These are phyloP conservation scores for Blastobotrys muscicola DNA, from an alignment of 805 yeast species.

Conservation along the genomic window DNA sequence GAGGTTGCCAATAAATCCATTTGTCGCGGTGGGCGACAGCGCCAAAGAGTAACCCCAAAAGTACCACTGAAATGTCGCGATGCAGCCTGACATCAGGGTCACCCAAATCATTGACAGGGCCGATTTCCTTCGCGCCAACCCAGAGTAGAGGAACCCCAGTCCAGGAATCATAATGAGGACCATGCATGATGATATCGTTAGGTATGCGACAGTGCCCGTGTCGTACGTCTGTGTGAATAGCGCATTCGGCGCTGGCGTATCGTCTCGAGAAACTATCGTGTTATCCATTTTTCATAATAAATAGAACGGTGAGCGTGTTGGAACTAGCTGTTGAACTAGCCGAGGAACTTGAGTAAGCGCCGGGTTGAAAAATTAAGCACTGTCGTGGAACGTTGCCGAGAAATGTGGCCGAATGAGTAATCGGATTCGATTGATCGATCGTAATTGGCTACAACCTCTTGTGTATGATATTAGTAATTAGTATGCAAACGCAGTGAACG, in stretches of 20 bases:
- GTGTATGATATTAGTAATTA: no score
- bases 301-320: no score
- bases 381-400: no score
- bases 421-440: no score
- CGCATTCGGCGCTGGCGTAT: neutral
- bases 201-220: conserved; percentile 31
- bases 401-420: no score
- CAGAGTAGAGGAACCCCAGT: conserved; percentile 84
- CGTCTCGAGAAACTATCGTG: no score
- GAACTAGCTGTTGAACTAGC: no score
- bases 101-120: conserved; percentile 82
- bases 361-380: no score
- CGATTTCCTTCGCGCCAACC: conserved; percentile 82
- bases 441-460: no score
- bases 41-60: conserved; percentile 98
- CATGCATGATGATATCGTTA: conserved; percentile 33
- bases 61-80: conserved; percentile 86
- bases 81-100: conserved; percentile 59
- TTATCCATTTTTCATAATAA: no score
- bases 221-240: conserved; percentile 20
- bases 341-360: no score
- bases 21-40: conserved; percentile 67
- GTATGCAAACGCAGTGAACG: no score
- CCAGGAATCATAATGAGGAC: conserved; percentile 94
- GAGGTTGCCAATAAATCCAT: conserved; percentile 81